Base-by-base conservation (phyloP, 2,329 filamentous ascomycete genomes). In the Aaosphaeria pasadenensis region DNA sequence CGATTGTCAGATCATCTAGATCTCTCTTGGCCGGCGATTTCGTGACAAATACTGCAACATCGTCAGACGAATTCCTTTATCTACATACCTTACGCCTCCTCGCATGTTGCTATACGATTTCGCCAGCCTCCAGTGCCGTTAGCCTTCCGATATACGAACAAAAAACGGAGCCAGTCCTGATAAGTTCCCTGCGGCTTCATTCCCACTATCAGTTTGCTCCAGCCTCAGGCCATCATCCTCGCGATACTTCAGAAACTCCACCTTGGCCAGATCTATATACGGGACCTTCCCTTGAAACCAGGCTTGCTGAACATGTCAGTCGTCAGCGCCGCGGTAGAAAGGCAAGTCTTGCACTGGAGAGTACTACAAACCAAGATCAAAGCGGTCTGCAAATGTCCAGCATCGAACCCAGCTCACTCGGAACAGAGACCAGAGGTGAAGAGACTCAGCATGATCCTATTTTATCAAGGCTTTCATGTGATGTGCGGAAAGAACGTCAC, bases 161-260 rank as follows among this genome's bases (percentile, higher is more conserved):
- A 36, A 36, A n/a, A 36, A 9, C n/a, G 33, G 38, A 32, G 9
- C 39, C 38, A 17, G 43, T n/a, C 29, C 17, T 49, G 4, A 46
- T 59, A 1, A 60, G 53, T 32, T 53, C 55, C 4, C 45, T 64
- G 24, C 50, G 46, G 7, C 46, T 59, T 11, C 59, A 59, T 46
- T 48, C 54, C 6, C 49, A 50, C 6, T 50, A 54, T 44, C 55
- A 53, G 5, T 55, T 57, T 28, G 49, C 58, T 30, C 63, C 62
- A 33, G 59, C 62, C 3, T 53, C 60, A 13, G 60, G 62, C 5
- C 51, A 64, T 28, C 59, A 64, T 31, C 56, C 62, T 24, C 57
- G 57, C 5, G 48, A 56, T 11, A 42, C 54, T 11, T 62, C 62
- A 0, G 58, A 62, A 43, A 51, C 49, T 0, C 46, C 50, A 3